Evolutionary conservation across 2,329 filamentous ascomycete species (phyloP), one percentile per base, ranked within the genome.

Genomic region (Bretziella fagacearum): DNA sequence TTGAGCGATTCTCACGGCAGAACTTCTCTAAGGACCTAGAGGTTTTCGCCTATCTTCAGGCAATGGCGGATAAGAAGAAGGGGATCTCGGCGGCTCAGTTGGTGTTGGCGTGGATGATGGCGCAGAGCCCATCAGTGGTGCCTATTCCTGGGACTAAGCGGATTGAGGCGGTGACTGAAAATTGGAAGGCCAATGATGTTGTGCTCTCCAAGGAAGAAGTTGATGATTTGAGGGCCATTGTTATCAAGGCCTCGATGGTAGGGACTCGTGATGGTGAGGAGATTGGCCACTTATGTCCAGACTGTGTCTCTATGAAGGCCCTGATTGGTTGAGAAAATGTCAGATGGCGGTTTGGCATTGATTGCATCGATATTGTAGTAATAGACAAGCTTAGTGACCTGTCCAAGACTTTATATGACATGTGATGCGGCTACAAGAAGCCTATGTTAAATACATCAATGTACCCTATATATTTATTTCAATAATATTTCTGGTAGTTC

Each of bases 51-150:
- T 57, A 58, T 15, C 64, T 80, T 48, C 56, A 60, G 3, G 60
- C 55, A 4, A 55, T 79, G 4, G 74, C 73, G 0, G 59, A 65
- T n/a, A 39, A 13, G 35, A 63, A 60, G 51, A 79, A 81, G 59
- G 66, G 56, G 4, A 65, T 63, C 39, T 77, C 76, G 0, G 54
- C 73, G 0, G 65, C 65, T 1, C 70, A 83, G 56, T 56, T 83
- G 26, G 69, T 73, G 1, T 62, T 81, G 23, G 77, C 77, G 0
- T 82, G 77, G 76, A 54, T 81, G 48, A 54, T 77, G 52, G 68
- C 68, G 3, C 74, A 80, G 54, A 73, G 72, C 0, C 64, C 70
- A 2, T 71, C 77, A 53, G 63, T 81, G 43, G 69, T 76, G 54
- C 73, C 78, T 0, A 81, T 71, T 44, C 69, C 66, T 0, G 69